Evolutionary conservation across 805 yeast species (phyloP).

Genomic region (Kluyveromyces siamensis): DNA sequence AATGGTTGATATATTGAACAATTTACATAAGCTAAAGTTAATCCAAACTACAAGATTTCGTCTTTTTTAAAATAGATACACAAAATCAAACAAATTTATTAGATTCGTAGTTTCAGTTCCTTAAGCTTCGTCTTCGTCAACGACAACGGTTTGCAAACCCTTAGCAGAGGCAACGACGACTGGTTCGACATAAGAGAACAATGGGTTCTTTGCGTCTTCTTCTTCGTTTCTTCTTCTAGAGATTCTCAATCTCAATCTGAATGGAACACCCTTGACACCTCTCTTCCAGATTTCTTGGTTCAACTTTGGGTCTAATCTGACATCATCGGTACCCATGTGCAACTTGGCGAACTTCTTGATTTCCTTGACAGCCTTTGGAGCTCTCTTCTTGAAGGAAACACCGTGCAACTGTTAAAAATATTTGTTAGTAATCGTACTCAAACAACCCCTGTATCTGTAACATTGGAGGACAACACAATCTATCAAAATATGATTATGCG

Average conservation of each 20-base stretch:
- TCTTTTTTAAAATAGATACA: background rate
- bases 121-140: constrained; percentile 64
- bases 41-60: constrained; percentile 10
- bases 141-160: constrained; percentile 97
- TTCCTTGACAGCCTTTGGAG: constrained; percentile 99
- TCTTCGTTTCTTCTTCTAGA: constrained; percentile 99
- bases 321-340: constrained; percentile 99
- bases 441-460: background rate
- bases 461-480: background rate
- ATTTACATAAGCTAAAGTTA: constrained; percentile 8
- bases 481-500: no score
- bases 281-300: constrained; percentile 99
- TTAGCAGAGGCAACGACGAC: constrained; percentile 89
- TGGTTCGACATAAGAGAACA: constrained; percentile 97
- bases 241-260: constrained; percentile 97
- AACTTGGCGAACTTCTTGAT: constrained; percentile 96
- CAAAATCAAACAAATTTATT: constrained; percentile 1
- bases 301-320: constrained; percentile 97
- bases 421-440: constrained; percentile 31
- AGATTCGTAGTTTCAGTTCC: constrained; percentile 19
- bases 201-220: constrained; percentile 97
- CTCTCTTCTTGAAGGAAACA: constrained; percentile 98
- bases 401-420: constrained; percentile 68
- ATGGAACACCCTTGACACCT: constrained; percentile 98
- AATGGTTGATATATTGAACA: constrained; percentile 1